Evolutionary conservation across 345 rosid species (phyloP).

Genomic region (Eucalyptus brandiana): DNA sequence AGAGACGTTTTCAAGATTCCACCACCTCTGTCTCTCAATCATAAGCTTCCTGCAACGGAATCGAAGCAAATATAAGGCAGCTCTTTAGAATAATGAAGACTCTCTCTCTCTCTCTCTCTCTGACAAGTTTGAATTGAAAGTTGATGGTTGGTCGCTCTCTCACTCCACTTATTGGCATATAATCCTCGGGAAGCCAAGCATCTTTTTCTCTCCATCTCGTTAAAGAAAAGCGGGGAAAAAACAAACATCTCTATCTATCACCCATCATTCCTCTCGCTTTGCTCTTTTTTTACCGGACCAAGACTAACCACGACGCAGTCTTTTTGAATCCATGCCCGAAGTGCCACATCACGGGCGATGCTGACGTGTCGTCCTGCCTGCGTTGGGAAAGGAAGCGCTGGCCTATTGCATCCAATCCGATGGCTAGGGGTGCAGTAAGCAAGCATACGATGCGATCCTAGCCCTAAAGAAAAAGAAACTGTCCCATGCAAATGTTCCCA

Average conservation of each 20-base stretch:
- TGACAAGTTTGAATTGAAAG: constrained; percentile 85
- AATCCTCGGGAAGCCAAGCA: constrained; percentile 72
- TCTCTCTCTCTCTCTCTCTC: not conserved
- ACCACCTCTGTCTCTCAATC: not conserved
- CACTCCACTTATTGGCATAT: not conserved
- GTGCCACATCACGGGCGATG: not conserved
- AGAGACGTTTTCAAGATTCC: constrained; percentile 12
- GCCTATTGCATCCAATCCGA: not conserved
- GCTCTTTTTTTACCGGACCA: not conserved
- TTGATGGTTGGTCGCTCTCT: constrained; percentile 32
- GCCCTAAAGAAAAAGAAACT: not conserved
- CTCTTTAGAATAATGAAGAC: constrained; percentile 4
- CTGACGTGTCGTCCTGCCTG: not conserved
- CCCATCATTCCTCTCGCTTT: not conserved
- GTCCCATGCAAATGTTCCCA: not conserved
- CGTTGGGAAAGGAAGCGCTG: not conserved
- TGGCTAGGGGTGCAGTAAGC: not conserved
- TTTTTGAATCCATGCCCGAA: not conserved
- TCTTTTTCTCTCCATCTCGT: constrained; percentile 17
- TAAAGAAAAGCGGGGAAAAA: not conserved
- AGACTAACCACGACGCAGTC: not conserved
- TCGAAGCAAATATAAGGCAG: constrained; percentile 35
- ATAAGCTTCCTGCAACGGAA: constrained; percentile 26
- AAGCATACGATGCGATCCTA: not conserved
- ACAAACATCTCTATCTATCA: not conserved